Evolutionary conservation across 1,139 yeast genomes (phyloP), one percentile per base, ranked within the genome.

Genomic region (Sugiyamaella grinbergsii): DNA sequence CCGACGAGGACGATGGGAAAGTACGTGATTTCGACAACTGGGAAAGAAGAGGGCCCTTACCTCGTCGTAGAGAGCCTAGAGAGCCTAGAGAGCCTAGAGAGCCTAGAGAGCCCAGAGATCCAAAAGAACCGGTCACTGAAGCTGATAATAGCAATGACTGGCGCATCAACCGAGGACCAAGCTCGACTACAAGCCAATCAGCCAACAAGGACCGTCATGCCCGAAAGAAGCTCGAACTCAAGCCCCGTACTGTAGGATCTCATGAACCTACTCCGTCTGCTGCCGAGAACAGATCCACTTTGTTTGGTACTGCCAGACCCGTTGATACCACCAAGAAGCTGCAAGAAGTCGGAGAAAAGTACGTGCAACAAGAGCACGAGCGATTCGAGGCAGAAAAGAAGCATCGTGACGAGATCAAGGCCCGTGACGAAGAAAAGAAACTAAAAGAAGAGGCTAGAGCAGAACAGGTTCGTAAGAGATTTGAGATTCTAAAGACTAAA

Each of bases 401-500:
- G 20, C 47, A 37, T 34, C 42, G 51, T 18, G 44, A 45, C 13
- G 49, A 34, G 13, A 4, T 29, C 13, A 42, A 32, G 15, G 49
- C 45, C 13, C 40, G 41, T 49, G 53, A 26, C 3, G 59, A 52
- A 32, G 50, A 52, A 42, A 50, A 40, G 23, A 50, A 57, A 39
- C 42, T 49, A 31, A 53, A 53, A 13, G 38, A 37, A 3, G 50
- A 42, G 6, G 48, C 46, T 20, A 37, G 34, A 22, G 52, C 51
- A 31, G 64, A 61, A 49, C 57, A 54, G 49, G 54, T 62, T 38
- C 57, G 64, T 41, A 60, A 62, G 54, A 62, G 71, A 16, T 89
- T 77, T 66, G 79, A 82, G 56, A 88, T 87, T 36, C 77, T 89
- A 68, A 76, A 80, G 49, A 73, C 75, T 52, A 91, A 84, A 47